Conservation (phyloP, 2,329 filamentous ascomycete species). For the Dactylonectria estremocensis region DNA sequence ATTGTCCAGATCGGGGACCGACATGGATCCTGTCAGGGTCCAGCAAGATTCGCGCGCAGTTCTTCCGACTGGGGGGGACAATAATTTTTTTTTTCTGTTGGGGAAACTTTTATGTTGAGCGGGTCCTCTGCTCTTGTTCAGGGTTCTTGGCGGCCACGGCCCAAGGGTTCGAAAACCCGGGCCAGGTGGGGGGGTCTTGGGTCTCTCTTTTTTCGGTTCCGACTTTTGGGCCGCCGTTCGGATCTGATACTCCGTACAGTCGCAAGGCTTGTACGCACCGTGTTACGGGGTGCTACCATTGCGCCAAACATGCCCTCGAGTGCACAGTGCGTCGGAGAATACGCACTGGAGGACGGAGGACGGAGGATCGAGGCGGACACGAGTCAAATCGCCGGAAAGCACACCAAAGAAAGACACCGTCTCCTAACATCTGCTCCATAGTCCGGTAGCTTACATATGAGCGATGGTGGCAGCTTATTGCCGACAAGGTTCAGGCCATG, state of each 20-base stretch:
- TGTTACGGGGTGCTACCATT: not conserved
- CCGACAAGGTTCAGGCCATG: constrained; percentile 3
- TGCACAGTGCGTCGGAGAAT: too few species aligned
- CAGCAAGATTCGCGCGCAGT: constrained; percentile 30
- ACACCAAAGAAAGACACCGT: not conserved
- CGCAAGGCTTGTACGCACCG: not conserved
- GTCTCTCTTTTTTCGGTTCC: not conserved
- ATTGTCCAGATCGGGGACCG: constrained; percentile 24
- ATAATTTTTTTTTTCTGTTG: constrained; percentile 53
- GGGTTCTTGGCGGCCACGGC: constrained; percentile 36
- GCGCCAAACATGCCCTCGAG: too few species aligned
- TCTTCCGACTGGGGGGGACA: constrained; percentile 16
- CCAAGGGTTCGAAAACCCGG: constrained; percentile 37
- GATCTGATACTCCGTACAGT: constrained; percentile 6
- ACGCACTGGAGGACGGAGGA: too few species aligned
- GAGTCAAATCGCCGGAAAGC: not conserved
- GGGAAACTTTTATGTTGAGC: constrained; percentile 58
- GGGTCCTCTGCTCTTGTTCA: constrained; percentile 39
- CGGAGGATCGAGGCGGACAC: not conserved
- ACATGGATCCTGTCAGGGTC: constrained; percentile 19
- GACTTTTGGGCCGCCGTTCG: not conserved
- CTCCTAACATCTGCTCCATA: not conserved
- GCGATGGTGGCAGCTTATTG: not conserved
- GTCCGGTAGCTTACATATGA: not conserved
- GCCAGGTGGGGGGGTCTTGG: constrained; percentile 14